A percentile compares a stretch with the other conserved stretches of the same genome.
These are phyloP conservation scores for Cladosporium velox DNA, from an alignment of 2,329 filamentous ascomycete genomes.

Conservation along the genomic window DNA sequence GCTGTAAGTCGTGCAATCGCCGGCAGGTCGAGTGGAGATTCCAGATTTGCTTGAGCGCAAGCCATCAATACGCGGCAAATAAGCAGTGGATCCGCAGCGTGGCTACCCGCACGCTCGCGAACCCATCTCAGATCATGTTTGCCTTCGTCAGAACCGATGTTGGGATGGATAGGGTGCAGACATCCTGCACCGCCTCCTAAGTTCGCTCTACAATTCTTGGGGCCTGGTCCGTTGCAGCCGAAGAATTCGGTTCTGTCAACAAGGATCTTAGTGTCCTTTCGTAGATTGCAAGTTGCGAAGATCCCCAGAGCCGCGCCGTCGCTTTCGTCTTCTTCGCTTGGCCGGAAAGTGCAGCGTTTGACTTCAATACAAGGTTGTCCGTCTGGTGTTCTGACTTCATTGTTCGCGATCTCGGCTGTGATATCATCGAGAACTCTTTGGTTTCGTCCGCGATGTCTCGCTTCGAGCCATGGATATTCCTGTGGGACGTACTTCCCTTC, in stretches of 20 bases:
- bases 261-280: conserved; percentile 24
- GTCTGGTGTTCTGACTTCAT: not conserved
- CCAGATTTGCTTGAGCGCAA: conserved; percentile 23
- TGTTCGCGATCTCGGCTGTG: conserved; percentile 13
- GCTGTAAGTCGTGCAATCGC: conserved; percentile 33
- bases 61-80: conserved; percentile 28
- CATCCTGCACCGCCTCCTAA: conserved; percentile 28
- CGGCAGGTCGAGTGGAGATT: conserved; percentile 32
- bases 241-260: conserved; percentile 30
- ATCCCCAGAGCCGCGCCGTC: conserved; percentile 28
- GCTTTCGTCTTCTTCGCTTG: not conserved
- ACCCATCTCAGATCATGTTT: conserved; percentile 32
- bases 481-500: conserved; percentile 27
- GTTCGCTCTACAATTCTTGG: conserved; percentile 14
- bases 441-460: conserved; percentile 15
- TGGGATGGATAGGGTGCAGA: conserved; percentile 28
- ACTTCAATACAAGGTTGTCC: not conserved
- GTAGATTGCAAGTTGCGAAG: conserved; percentile 31
- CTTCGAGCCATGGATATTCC: conserved; percentile 35
- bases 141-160: conserved; percentile 25
- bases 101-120: conserved; percentile 23
- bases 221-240: conserved; percentile 27
- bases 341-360: conserved; percentile 10
- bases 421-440: conserved; percentile 12
- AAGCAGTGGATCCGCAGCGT: conserved; percentile 28